Evolutionary conservation across 306 rosid species (phyloP), one percentile per base, ranked within the genome.

Genomic region (Amphicarpaea edgeworthii): DNA sequence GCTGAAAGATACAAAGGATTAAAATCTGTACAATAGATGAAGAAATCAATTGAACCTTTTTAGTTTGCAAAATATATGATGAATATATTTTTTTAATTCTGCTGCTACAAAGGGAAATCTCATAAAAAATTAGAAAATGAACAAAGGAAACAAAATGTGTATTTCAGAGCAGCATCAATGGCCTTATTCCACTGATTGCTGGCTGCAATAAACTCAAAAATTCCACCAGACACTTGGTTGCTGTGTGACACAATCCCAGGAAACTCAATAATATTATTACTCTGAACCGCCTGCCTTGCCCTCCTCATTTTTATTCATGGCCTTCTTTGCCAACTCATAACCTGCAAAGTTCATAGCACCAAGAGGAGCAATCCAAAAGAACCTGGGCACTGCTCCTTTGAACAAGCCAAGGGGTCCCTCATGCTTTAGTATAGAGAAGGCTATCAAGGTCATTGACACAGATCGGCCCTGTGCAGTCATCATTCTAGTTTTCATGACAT

Each of bases 271-370:
- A n/a, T n/a, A n/a, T n/a, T 49, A 76, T 85, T 68, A 90, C 46
- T 84, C 92, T n/a, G 84, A 50, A 75, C 49, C 43, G 32, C 74
- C 86, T 37, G 74, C 83, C 85, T 84, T 85, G 7, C 66, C 87
- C 11, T 90, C 96, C 17, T 90, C 89, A 50, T 75, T 89, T 83
- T 89, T 88, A 77, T 88, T 91, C 98, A 96, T 96, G 76, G 98
- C 97, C 89, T 96, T 92, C 86, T 86, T 90, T 42, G 96, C 93
- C 45, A 96, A 92, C 80, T 96, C 99, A 62, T 92, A 92, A 32
- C 99, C 99, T 28, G 99, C 99, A 80, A 96, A 96, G 85, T 96
- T 96, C 98, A 96, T 92, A 83, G 99, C 99, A 19, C 99, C 99
- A 19, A 96, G 68, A 20, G 99, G 98, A 50, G 99, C 99, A 70